phyloP scores from a whole-genome alignment of 371 early-diverging fungal species.

The Rhizopus sp. region DNA sequence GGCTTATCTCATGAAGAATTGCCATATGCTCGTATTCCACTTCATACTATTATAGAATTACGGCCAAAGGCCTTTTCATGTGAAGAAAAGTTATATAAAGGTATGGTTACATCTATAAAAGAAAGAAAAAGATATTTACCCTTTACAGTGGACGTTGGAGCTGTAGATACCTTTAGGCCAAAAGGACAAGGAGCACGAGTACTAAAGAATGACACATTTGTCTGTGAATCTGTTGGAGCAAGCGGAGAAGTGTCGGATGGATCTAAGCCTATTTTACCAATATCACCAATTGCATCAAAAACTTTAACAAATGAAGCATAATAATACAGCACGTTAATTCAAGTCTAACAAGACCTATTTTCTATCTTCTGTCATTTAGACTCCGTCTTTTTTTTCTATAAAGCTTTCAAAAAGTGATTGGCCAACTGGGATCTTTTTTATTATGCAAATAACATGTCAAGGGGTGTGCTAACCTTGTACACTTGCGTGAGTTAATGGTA shows the following conservation, averaged over 20 bases:
- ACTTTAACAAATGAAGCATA: not conserved
- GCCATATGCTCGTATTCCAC: constrained; percentile 95
- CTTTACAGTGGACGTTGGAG: constrained; percentile 70
- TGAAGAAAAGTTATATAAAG: constrained; percentile 82
- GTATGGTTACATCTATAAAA: constrained; percentile 16
- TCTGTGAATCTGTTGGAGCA: constrained; percentile 27
- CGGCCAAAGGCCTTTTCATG: constrained; percentile 95
- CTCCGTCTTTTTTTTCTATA: too few species aligned
- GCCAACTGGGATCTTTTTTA: too few species aligned
- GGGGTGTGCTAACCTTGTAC: too few species aligned
- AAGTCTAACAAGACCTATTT: not conserved
- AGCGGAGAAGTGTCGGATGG: constrained; percentile 48
- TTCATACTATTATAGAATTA: constrained; percentile 94
- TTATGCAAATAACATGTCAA: too few species aligned
- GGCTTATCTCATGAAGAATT: constrained; percentile 87
- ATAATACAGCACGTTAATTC: not conserved
- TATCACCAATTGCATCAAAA: constrained; percentile 17
- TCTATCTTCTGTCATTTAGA: not conserved
- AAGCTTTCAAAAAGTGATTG: too few species aligned
- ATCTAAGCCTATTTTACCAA: constrained; percentile 29
- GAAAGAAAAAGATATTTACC: not conserved
- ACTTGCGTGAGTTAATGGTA: too few species aligned
- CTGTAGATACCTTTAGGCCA: constrained; percentile 85
- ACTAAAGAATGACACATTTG: constrained; percentile 22
- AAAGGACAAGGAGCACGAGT: constrained; percentile 33